Evolutionary conservation across 257 asterid species (phyloP), one percentile per base, ranked within the genome.

Genomic region (Lycium barbarum): DNA sequence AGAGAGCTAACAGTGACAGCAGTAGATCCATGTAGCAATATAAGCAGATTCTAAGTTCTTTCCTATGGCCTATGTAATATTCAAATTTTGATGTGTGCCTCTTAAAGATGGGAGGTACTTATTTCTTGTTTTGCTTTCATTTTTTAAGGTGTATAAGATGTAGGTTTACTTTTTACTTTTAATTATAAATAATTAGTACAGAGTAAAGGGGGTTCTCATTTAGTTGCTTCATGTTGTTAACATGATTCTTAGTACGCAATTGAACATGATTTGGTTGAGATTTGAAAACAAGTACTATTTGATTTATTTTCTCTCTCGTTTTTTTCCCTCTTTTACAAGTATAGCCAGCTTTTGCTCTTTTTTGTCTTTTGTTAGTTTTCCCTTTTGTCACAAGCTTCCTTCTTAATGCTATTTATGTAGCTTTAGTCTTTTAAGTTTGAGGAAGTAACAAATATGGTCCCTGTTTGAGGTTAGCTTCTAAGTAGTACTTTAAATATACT

Each of bases 1-100:
- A 79, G 87, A 91, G 87, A 88, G 81, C 86, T 59, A 68, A 59
- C 53, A 83, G 80, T 57, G 84, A 43, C 67, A 70, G 38, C 61
- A 74, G 85, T 86, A 72, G 83, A 62, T 68, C 74, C 36, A 35
- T 59, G 33, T 61, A 35, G 87, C 45, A 43, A 74, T 72, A 45
- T 45, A 71, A 72, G 59, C 54, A 73, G n/a, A n/a, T 45, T 45
- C 20, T 20, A 15, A 49, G 7, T 74, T 49, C 20, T 76, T 33
- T 12, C 65, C 14, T 76, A 26, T 4, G 49, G 3, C 17, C 17
- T 5, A 76, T 22, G 22, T 76, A 22, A 51, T 49, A 76, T 49
- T 53, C 82, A 51, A 76, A 26, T 76, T 76, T 51, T 76, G 81
- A 76, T 76, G 45, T 22, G 59, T 2, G 2, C 12, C 20, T 62